A percentile compares a stretch with the other conserved stretches of the same genome.
These are phyloP conservation scores for Alternaria metachromatica DNA, from an alignment of 2,329 filamentous ascomycete genomes.

Conservation along the genomic window DNA sequence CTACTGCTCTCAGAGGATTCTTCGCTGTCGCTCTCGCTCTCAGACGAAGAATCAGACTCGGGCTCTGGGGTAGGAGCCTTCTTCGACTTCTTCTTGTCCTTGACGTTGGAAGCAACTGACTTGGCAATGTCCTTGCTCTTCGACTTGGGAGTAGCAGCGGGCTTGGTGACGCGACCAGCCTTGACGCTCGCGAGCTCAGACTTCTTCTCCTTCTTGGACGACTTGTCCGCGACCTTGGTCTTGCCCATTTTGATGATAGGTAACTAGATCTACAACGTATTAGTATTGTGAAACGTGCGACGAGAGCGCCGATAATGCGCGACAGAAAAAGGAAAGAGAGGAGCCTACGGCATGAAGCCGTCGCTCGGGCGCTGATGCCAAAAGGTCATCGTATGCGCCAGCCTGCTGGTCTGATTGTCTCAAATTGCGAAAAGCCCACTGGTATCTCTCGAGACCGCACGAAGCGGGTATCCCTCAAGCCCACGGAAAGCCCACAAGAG, in stretches of 20 bases:
- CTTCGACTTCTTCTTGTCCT: conserved; percentile 61
- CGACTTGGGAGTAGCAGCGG: conserved; percentile 67
- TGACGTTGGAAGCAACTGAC: conserved; percentile 47
- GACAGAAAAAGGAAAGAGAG: conserved; percentile 24
- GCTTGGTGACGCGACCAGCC: conserved; percentile 71
- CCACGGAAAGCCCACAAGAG: conserved; percentile 55
- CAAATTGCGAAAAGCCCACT: conserved; percentile 53
- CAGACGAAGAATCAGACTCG: conserved; percentile 49
- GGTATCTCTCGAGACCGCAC: conserved; percentile 50
- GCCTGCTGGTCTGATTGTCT: conserved; percentile 49
- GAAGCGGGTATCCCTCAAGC: conserved; percentile 51
- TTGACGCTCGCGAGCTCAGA: conserved; percentile 65
- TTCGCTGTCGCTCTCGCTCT: conserved; percentile 45
- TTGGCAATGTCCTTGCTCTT: conserved; percentile 74
- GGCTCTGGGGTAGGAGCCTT: conserved; percentile 57
- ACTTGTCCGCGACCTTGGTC: conserved; percentile 43
- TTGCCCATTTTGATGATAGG: conserved; percentile 44
- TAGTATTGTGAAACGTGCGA: conserved; percentile 32
- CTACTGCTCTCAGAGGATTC: conserved; percentile 38
- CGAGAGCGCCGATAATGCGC: conserved; percentile 1
- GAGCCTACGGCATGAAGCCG: conserved; percentile 29
- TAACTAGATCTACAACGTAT: conserved; percentile 40
- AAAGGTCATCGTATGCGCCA: conserved; percentile 28
- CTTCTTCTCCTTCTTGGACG: conserved; percentile 66
- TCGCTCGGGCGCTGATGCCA: conserved; percentile 31